These are phyloP conservation scores for Cylindricascospora bacillispora DNA, from an alignment of 1,139 yeast species.

Conservation along the genomic window DNA sequence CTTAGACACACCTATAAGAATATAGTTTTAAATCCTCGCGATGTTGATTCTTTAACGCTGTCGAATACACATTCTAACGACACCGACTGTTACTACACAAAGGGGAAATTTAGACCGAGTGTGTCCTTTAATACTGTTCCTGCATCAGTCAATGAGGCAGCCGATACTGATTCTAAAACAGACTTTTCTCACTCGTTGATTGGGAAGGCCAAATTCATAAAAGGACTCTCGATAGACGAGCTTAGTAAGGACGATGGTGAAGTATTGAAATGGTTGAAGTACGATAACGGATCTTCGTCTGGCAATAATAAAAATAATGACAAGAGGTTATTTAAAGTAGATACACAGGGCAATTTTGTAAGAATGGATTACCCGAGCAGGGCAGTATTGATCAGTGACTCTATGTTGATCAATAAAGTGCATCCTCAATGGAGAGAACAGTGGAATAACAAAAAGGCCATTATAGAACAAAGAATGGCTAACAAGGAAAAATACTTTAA, in stretches of 20 bases:
- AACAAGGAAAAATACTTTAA: constrained; percentile 10
- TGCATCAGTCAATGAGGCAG: background rate
- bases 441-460: constrained; percentile 13
- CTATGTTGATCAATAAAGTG: constrained; percentile 19
- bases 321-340: background rate
- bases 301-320: too few relatives aligned
- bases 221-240: background rate
- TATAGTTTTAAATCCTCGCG: too few relatives aligned
- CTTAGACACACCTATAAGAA: too few relatives aligned
- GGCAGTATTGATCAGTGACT: constrained; percentile 20
- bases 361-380: constrained; percentile 24
- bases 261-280: too few relatives aligned
- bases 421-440: constrained; percentile 13
- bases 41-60: too few relatives aligned
- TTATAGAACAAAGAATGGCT: constrained; percentile 11
- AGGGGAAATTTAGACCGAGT: too few relatives aligned
- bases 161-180: background rate
- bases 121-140: background rate
- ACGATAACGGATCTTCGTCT: too few relatives aligned
- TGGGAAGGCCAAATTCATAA: background rate
- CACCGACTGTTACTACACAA: too few relatives aligned
- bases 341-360: constrained; percentile 6
- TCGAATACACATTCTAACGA: too few relatives aligned
- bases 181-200: background rate
- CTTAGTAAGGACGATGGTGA: too few relatives aligned